Conservation (phyloP, 441 rosid species). For the Geranium incanum region DNA sequence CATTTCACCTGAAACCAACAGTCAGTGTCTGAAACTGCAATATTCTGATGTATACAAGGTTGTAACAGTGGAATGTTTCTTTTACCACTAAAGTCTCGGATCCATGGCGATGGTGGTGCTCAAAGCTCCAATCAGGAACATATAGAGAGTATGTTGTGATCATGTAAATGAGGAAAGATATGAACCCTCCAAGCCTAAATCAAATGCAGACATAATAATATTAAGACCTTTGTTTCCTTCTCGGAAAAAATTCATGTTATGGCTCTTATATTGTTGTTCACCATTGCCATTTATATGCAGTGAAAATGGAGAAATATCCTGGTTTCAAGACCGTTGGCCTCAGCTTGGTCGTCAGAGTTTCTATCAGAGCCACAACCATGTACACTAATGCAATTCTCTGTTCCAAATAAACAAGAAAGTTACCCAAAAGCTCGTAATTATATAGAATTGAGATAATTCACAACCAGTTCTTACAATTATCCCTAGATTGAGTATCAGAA, state of each 20-base stretch:
- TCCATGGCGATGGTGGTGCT: neutral
- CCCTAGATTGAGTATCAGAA: no score
- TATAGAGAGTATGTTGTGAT: constrained; percentile 40
- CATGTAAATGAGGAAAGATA: constrained; percentile 47
- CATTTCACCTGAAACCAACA: constrained; percentile 40
- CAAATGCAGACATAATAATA: neutral
- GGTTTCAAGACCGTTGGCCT: constrained; percentile 36
- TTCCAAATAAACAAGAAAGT: constrained; percentile 7
- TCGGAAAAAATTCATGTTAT: neutral
- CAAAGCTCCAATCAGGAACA: constrained; percentile 64
- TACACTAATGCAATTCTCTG: constrained; percentile 70
- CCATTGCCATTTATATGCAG: constrained; percentile 61
- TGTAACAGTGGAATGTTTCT: neutral
- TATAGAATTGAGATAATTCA: no score
- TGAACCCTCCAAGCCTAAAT: constrained; percentile 46
- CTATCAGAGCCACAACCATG: constrained; percentile 51
- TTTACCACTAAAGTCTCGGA: constrained; percentile 32
- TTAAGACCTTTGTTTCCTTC: neutral
- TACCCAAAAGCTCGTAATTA: no score
- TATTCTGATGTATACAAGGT: no score
- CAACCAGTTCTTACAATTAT: no score
- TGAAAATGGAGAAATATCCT: constrained; percentile 42
- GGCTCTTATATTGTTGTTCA: constrained; percentile 14
- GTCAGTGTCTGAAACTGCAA: neutral
- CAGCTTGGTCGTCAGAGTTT: constrained; percentile 44